phyloP scores from a whole-genome alignment of 352 stramenopile genomes.

The Phytophthora vignae region DNA sequence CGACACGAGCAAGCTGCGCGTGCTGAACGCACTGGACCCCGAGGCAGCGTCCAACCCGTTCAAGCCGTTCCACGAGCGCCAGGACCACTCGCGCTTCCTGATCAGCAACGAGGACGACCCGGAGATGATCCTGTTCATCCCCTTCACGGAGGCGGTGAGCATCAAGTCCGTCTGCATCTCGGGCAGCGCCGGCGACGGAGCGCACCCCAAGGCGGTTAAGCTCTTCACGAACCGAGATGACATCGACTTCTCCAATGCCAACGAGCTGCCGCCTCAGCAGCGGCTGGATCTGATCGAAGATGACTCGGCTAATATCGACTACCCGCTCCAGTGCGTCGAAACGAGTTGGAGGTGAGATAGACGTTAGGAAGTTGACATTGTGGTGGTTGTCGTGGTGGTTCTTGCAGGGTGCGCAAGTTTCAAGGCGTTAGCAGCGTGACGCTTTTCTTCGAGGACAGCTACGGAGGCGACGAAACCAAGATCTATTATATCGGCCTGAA shows the following conservation, averaged over 20 bases:
- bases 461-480: slow-evolving; percentile 70
- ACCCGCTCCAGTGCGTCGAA: slow-evolving; percentile 73
- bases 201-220: slow-evolving; percentile 85
- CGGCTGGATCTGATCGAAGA: slow-evolving; percentile 84
- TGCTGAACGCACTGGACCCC: slow-evolving; percentile 79
- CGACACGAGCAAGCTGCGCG: slow-evolving; percentile 87
- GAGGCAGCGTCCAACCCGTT: slow-evolving; percentile 73
- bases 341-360: background rate
- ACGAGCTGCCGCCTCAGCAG: slow-evolving; percentile 77
- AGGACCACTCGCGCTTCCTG: slow-evolving; percentile 70
- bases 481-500: slow-evolving; percentile 92
- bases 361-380: background rate
- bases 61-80: slow-evolving; percentile 83
- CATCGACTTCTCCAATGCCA: slow-evolving; percentile 88
- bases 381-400: background rate
- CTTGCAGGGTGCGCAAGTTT: slow-evolving; percentile 82
- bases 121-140: slow-evolving; percentile 87
- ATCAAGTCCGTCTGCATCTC: slow-evolving; percentile 92
- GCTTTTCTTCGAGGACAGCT: slow-evolving; percentile 83
- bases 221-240: slow-evolving; percentile 88
- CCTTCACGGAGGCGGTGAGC: slow-evolving; percentile 89
- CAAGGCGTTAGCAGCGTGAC: slow-evolving; percentile 86
- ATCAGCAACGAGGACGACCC: slow-evolving; percentile 85
- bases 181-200: slow-evolving; percentile 70
- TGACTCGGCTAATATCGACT: slow-evolving; percentile 67